Evolutionary conservation across 2,329 filamentous ascomycete species (phyloP).

Genomic region (Sporothrix inflata): DNA sequence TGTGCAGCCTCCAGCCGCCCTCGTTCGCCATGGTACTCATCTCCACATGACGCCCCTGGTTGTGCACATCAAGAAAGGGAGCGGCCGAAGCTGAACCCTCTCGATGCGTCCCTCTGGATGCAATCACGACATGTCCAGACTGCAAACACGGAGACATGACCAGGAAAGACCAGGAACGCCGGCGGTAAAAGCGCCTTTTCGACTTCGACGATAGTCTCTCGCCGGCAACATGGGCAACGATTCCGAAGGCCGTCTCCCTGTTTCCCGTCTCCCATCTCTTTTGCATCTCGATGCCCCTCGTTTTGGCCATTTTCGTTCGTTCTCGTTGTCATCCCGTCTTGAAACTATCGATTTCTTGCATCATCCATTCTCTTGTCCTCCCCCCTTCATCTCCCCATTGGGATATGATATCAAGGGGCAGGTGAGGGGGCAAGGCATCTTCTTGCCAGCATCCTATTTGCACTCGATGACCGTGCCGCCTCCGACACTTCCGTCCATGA

Average conservation of each 20-base stretch:
- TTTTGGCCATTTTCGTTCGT: not conserved
- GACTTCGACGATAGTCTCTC: not conserved
- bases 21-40: not conserved
- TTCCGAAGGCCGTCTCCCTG: not conserved
- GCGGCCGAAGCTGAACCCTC: not conserved
- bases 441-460: not conserved
- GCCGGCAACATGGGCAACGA: slow-evolving; percentile 5
- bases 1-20: not conserved
- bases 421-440: not conserved
- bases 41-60: not conserved
- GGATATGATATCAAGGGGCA: not conserved
- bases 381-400: not conserved
- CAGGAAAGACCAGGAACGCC: not conserved
- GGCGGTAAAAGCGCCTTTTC: not conserved
- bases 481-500: slow-evolving; percentile 3
- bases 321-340: slow-evolving; percentile 10
- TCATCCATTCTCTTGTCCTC: not conserved
- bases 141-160: not conserved
- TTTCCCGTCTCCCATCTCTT: not conserved
- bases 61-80: not conserved
- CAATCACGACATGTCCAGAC: not conserved
- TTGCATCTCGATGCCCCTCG: not conserved
- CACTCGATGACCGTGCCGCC: not conserved
- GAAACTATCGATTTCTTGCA: slow-evolving; percentile 8
- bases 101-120: not conserved